These are phyloP conservation scores for Naganishia cerealis DNA, from an alignment of 1,284 basidiomycete species.

Conservation along the genomic window DNA sequence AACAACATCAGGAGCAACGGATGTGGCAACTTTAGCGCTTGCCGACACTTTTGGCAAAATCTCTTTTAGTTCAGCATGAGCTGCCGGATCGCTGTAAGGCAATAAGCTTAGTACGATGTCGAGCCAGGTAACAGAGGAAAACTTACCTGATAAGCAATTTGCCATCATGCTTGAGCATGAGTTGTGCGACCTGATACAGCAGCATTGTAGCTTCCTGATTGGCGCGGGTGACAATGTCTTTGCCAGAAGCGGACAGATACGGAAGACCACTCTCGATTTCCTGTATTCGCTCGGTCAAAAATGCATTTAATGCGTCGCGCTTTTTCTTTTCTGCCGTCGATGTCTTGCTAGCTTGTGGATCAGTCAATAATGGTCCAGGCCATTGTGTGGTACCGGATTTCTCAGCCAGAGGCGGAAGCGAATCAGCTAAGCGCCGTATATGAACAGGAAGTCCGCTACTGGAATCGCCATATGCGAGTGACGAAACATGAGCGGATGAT, in stretches of 20 bases:
- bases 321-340: constrained; percentile 71
- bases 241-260: constrained; percentile 63
- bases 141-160: constrained; percentile 74
- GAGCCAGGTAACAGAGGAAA: background rate
- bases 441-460: constrained; percentile 68
- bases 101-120: background rate
- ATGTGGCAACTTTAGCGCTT: constrained; percentile 32
- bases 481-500: constrained; percentile 66
- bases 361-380: constrained; percentile 81
- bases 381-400: constrained; percentile 64
- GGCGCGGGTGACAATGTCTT: constrained; percentile 57
- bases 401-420: constrained; percentile 68
- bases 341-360: constrained; percentile 65
- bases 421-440: constrained; percentile 66
- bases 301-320: constrained; percentile 73
- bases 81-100: constrained; percentile 33
- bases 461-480: constrained; percentile 57
- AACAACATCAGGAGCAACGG: background rate
- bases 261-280: constrained; percentile 75
- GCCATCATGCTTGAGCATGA: constrained; percentile 84
- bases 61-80: constrained; percentile 66
- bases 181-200: constrained; percentile 70
- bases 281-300: constrained; percentile 69
- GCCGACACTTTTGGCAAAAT: constrained; percentile 63
- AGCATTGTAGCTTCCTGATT: constrained; percentile 73